Evolutionary conservation across 2,329 filamentous ascomycete genomes (phyloP), one percentile per base, ranked within the genome.

Genomic region (Orbilia ellipsospora): DNA sequence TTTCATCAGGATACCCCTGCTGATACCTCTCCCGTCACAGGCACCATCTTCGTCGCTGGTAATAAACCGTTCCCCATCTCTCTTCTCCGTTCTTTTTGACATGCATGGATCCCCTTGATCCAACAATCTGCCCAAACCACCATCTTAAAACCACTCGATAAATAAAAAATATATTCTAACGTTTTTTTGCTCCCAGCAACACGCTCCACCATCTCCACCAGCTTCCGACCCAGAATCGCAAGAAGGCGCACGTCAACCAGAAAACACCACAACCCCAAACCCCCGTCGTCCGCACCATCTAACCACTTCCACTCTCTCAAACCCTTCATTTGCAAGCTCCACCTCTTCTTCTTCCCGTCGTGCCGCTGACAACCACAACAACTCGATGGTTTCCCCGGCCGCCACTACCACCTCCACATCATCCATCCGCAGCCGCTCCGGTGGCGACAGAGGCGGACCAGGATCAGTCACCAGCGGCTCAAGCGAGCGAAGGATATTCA

Each of bases 371-470:
- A 59, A 15, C 23, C 40, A 60, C 13, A 67, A 63, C 44, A 74
- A 28, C 42, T 74, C 70, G 31, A 40, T 74, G 63, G 56, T 74
- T 23, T 74, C 70, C 4, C 70, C 70, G 16, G 70, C 70, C 15
- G 70, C 70, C 10, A 74, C 70, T 23, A 74, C 63, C 3, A 68
- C 70, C 18, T 74, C 70, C 26, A 68, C 70, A 20, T 74, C 70
- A 16, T 74, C 70, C 4, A 48, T 74, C 28, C 70, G 70, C n/a
- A 74, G 70, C 31, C 70, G 52, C 18, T 74, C 70, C 13, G 70
- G 70, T 36, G 70, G 57, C 20, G 52, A 63, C 36, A 56, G 52
- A 28, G 59, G 59, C 16, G 64, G 72, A 4, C 28, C 64, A 26
- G 52, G 72, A n/a, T 68, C 72, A 4, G 59, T 69, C 20, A 65